phyloP scores from a whole-genome alignment of 345 rosid species.

The Gossypium thurberi region DNA sequence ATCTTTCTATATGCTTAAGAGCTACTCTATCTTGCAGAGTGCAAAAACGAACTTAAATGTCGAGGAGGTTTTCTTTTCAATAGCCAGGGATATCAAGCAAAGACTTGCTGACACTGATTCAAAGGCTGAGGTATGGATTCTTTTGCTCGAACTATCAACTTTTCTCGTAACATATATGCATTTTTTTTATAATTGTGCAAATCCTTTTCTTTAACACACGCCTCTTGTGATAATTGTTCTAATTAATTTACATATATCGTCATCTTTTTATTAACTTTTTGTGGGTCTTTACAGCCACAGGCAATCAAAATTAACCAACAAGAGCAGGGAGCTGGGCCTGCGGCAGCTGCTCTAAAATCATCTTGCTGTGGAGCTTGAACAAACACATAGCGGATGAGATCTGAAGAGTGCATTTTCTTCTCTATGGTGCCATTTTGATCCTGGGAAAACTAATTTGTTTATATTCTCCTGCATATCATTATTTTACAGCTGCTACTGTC shows the following conservation, averaged over 20 bases:
- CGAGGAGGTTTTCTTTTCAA: conserved; percentile 85
- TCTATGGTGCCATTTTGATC: conserved; percentile 15
- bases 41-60: conserved; percentile 84
- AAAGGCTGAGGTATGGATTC: conserved; percentile 48
- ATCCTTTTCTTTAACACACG: not conserved
- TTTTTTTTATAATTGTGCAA: not conserved
- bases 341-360: conserved; percentile 42
- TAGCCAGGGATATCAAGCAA: conserved; percentile 75
- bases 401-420: conserved; percentile 18
- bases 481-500: conserved; percentile 23
- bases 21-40: conserved; percentile 46
- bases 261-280: not conserved
- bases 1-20: conserved; percentile 13
- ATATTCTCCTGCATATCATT: conserved; percentile 32
- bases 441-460: conserved; percentile 29
- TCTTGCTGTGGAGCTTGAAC: conserved; percentile 53
- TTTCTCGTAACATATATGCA: not conserved
- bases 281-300: conserved; percentile 36
- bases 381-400: conserved; percentile 8
- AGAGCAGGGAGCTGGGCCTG: conserved; percentile 32
- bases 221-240: not conserved
- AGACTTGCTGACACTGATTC: conserved; percentile 74
- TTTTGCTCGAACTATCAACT: not conserved
- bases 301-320: conserved; percentile 48
- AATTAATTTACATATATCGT: not conserved